Evolutionary conservation across 2,329 filamentous ascomycete species (phyloP).

Genomic region (Aspergillus oerlinghausenensis): DNA sequence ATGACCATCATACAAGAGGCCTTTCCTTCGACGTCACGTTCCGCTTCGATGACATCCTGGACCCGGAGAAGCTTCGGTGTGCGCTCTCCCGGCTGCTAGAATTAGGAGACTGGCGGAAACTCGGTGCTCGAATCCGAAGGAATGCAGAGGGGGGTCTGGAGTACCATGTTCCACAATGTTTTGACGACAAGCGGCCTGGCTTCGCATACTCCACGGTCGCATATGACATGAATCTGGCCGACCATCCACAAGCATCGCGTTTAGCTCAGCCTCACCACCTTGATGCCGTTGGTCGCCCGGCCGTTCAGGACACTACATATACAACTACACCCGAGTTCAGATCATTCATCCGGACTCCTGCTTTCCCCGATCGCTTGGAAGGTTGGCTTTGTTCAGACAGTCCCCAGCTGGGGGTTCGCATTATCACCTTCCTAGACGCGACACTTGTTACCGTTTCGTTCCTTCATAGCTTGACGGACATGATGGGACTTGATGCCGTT

Average conservation of each 20-base stretch:
- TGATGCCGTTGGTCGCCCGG: background rate
- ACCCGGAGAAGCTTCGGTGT: conserved; percentile 35
- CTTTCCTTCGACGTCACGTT: conserved; percentile 23
- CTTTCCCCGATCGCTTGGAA: conserved; percentile 32
- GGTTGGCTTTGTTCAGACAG: conserved; percentile 42
- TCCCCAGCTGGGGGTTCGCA: conserved; percentile 46
- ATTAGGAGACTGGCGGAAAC: conserved; percentile 44
- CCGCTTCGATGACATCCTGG: conserved; percentile 46
- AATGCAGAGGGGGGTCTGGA: conserved; percentile 40
- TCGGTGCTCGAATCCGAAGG: conserved; percentile 43
- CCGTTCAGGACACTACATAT: background rate
- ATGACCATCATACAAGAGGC: conserved; percentile 5
- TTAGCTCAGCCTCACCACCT: conserved; percentile 1
- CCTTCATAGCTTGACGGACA: conserved; percentile 48
- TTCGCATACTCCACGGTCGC: conserved; percentile 38
- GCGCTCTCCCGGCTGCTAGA: conserved; percentile 38
- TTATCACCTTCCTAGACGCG: conserved; percentile 47
- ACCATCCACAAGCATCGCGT: conserved; percentile 38
- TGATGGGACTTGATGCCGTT: conserved; percentile 40
- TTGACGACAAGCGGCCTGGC: conserved; percentile 33
- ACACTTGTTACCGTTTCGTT: conserved; percentile 47
- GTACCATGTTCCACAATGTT: conserved; percentile 40
- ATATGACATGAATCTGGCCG: conserved; percentile 33
- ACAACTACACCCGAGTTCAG: background rate
- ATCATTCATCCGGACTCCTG: conserved; percentile 11